Evolutionary conservation across 768 basidiomycete genomes (phyloP).

Genomic region (Tricholoma flavovirens): DNA sequence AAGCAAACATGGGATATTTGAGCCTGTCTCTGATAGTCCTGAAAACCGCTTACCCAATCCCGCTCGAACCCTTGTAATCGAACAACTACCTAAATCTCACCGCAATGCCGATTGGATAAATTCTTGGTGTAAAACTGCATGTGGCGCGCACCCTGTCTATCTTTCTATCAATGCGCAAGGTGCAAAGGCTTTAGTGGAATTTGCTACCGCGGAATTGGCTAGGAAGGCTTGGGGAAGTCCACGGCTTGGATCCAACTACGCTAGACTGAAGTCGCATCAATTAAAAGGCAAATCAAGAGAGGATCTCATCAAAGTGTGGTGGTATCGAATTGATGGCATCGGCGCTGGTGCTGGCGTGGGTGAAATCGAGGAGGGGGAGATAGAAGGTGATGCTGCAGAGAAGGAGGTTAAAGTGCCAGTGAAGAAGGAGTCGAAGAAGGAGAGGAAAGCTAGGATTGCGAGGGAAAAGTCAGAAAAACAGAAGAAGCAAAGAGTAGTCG

Average conservation of each 20-base stretch:
- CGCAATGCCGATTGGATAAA: constrained; percentile 37
- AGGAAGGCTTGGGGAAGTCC: constrained; percentile 46
- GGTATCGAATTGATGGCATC: constrained; percentile 40
- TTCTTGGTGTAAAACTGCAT: constrained; percentile 37
- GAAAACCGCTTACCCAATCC: constrained; percentile 35
- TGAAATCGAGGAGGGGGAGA: constrained; percentile 47
- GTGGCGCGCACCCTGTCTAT: constrained; percentile 31
- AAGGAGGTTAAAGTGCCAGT: constrained; percentile 13
- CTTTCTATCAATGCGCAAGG: constrained; percentile 34
- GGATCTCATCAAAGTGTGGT: constrained; percentile 43
- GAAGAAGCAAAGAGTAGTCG: constrained; percentile 11
- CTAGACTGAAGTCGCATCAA: constrained; percentile 28
- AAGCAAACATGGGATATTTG: constrained; percentile 44
- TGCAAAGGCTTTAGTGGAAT: constrained; percentile 49
- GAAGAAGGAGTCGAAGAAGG: constrained; percentile 28
- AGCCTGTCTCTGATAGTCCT: constrained; percentile 17
- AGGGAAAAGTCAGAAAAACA: constrained; percentile 18
- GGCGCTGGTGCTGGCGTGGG: constrained; percentile 35
- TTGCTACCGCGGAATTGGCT: constrained; percentile 38
- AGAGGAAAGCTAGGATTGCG: constrained; percentile 21
- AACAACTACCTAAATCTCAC: constrained; percentile 46
- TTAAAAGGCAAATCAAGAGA: constrained; percentile 39
- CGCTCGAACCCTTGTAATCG: constrained; percentile 49
- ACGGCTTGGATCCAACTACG: constrained; percentile 28
- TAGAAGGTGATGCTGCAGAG: constrained; percentile 34